Evolutionary conservation across 1,284 basidiomycete species (phyloP).

Genomic region (Wolfiporia cocos): DNA sequence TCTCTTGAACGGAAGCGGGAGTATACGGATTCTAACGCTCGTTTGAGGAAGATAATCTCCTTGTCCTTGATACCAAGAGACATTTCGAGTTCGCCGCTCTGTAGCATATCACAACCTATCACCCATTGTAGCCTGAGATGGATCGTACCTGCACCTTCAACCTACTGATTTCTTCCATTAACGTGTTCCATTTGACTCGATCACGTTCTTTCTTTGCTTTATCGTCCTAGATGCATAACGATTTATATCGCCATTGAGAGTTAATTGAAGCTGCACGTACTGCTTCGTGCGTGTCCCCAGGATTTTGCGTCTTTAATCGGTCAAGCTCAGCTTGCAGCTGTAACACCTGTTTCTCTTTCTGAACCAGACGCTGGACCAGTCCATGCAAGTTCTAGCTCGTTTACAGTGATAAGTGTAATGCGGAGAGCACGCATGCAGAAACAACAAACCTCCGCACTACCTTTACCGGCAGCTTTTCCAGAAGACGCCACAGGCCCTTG

Average conservation of each 20-base stretch:
- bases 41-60: constrained; percentile 73
- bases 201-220: constrained; percentile 74
- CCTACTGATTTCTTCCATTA: constrained; percentile 74
- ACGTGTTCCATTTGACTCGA: constrained; percentile 62
- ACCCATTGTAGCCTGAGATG: neutral
- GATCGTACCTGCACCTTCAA: constrained; percentile 59
- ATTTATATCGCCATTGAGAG: too few relatives aligned
- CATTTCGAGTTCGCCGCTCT: constrained; percentile 54
- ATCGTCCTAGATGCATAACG: constrained; percentile 53
- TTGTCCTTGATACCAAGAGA: constrained; percentile 55
- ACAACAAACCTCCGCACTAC: constrained; percentile 40
- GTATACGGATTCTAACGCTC: constrained; percentile 81
- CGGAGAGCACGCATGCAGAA: too few relatives aligned
- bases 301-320: constrained; percentile 50
- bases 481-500: constrained; percentile 29
- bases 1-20: constrained; percentile 60
- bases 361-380: constrained; percentile 75
- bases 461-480: constrained; percentile 31
- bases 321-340: constrained; percentile 74
- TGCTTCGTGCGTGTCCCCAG: too few relatives aligned
- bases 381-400: constrained; percentile 57
- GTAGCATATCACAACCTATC: constrained; percentile 5
- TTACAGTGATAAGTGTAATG: too few relatives aligned
- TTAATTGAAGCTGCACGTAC: too few relatives aligned
- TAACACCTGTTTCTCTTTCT: constrained; percentile 81